Evolutionary conservation across 495 filamentous ascomycete species (phyloP), one percentile per base, ranked within the genome.

Genomic region (Bacidia rubella): DNA sequence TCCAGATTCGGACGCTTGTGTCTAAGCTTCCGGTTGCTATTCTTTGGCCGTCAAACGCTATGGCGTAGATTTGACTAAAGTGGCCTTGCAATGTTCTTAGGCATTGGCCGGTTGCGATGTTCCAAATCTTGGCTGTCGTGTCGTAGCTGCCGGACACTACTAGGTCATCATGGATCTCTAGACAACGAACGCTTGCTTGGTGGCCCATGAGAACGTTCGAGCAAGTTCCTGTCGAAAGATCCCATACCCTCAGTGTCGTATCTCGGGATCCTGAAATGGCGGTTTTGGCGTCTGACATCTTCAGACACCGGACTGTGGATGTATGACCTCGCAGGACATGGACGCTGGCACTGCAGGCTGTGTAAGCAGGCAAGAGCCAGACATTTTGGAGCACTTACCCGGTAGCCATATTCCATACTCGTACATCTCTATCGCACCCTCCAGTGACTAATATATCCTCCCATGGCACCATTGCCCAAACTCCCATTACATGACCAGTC

Each of bases 391-490:
- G 7, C 12, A 48, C 47, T 44, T 59, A 95, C 90, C 93, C 92
- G 58, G 87, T 92, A 44, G 80, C 80, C 80, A 98, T 85, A 65
- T 98, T 88, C 92, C 92, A 98, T 2, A 97, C 93, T 53, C 92
- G 75, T 24, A 98, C 92, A 66, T 98, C 93, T 48, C 92, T 78
- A 66, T 98, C 92, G 65, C 92, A 98, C 27, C 92, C 92, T 57
- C 92, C 92, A 62, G 88, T 95, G 47, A 98, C 93, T 52, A 98
- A 73, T 51, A 85, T 86, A 65, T 98, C 90, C 54, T 85, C 93
- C 86, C 90, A 95, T 12, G 92, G 93, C 50, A 98, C 89, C 90
- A 98, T 97, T 19, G 92, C 92, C 92, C 92, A 98, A 38, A 98
- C 92, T 29, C 92, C 92, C 92, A 98, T 98, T 35, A 95, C 85